A percentile compares a stretch with the other conserved stretches of the same genome.
Conservation (phyloP, 2,329 filamentous ascomycete species). For the Annulohypoxylon truncatum region DNA sequence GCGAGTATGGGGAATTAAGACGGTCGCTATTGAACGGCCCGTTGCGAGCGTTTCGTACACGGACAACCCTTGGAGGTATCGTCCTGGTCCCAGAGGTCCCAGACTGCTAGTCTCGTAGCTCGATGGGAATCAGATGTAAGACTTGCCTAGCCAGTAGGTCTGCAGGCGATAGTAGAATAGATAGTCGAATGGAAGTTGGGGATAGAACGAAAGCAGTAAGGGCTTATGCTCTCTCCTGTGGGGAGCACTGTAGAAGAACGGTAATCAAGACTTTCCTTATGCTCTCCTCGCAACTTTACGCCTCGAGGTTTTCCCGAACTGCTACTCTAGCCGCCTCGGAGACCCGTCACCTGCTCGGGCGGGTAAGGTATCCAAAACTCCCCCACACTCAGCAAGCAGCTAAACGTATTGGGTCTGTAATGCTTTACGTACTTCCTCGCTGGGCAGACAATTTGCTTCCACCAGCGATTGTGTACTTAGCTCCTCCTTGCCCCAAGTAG, state of each 20-base stretch:
- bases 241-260: conserved; percentile 36
- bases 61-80: conserved; percentile 29
- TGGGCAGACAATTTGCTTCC: conserved; percentile 8
- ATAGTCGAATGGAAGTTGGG: conserved; percentile 29
- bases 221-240: conserved; percentile 37
- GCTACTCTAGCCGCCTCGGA: conserved; percentile 42
- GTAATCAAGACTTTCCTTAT: conserved; percentile 27
- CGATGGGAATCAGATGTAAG: conserved; percentile 21
- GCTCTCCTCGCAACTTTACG: conserved; percentile 34
- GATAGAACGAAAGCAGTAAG: conserved; percentile 33
- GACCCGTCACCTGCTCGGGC: conserved; percentile 40
- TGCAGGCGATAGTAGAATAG: conserved; percentile 27
- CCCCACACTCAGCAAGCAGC: conserved; percentile 36
- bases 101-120: conserved; percentile 22
- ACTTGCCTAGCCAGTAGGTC: conserved; percentile 24
- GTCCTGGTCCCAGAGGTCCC: conserved; percentile 13
- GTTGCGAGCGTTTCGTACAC: conserved; percentile 39
- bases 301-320: conserved; percentile 43
- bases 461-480: conserved; percentile 20
- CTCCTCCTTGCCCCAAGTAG: conserved; percentile 14
- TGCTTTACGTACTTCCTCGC: conserved; percentile 27
- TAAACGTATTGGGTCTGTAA: conserved; percentile 34
- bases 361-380: conserved; percentile 36
- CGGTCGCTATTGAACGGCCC: conserved; percentile 43
- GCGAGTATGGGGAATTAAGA: conserved; percentile 42